Evolutionary conservation across 2,329 filamentous ascomycete species (phyloP).

Genomic region (Colletotrichum musae): DNA sequence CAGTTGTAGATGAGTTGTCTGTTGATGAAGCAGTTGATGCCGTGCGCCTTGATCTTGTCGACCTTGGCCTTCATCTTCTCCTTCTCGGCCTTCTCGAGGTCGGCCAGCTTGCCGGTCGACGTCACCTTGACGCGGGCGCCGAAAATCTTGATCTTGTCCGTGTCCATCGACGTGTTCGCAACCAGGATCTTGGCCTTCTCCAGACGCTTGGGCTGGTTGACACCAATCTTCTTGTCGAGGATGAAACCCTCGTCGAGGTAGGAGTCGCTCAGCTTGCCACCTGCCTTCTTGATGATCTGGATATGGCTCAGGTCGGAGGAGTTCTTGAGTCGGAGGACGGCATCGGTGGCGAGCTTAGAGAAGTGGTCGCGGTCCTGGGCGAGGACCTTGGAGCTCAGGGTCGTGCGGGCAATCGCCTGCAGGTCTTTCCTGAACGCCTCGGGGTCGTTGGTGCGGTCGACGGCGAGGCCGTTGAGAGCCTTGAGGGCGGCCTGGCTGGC

Average conservation of each 20-base stretch:
- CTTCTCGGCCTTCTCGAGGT: conserved; percentile 96
- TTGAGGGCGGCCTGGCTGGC: conserved; percentile 89
- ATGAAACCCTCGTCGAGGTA: conserved; percentile 99
- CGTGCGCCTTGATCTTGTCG: conserved; percentile 97
- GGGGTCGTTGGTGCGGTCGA: conserved; percentile 89
- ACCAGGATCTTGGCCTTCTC: conserved; percentile 99
- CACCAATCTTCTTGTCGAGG: conserved; percentile 98
- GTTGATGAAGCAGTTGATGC: conserved; percentile 99
- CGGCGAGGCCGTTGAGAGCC: conserved; percentile 86
- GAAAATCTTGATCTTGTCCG: conserved; percentile 99
- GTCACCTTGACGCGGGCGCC: conserved; percentile 97
- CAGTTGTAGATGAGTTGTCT: conserved; percentile 99
- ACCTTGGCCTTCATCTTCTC: conserved; percentile 99
- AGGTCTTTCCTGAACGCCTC: conserved; percentile 92
- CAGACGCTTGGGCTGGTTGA: conserved; percentile 97
- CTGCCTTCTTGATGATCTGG: conserved; percentile 99
- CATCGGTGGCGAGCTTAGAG: conserved; percentile 88
- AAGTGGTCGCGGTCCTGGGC: conserved; percentile 96
- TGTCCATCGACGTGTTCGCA: conserved; percentile 99
- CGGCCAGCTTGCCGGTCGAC: conserved; percentile 96
- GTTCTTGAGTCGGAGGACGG: conserved; percentile 89
- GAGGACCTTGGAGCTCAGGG: conserved; percentile 96
- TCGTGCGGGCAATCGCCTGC: conserved; percentile 91
- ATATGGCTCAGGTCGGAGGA: conserved; percentile 97
- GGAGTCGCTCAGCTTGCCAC: conserved; percentile 96